Evolutionary conservation across 1,139 yeast genomes (phyloP), one percentile per base, ranked within the genome.

Genomic region (Hansenula lynferdii): DNA sequence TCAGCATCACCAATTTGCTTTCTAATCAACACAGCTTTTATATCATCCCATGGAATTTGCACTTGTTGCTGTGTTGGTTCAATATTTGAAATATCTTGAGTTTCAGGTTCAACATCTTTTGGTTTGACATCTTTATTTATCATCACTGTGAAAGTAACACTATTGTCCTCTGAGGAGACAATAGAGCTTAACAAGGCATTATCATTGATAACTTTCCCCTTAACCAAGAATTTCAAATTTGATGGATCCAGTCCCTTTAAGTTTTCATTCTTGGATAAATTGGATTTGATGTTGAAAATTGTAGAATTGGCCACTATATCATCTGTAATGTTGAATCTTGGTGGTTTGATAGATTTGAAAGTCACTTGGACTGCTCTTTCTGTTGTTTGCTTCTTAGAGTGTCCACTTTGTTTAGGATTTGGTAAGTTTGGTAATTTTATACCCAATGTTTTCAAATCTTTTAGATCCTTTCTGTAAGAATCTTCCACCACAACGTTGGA

Each of bases 121-220:
- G 25, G 25, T 8, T 23, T 7, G 25, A 23, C n/a, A 5, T 49
- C 49, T 31, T 58, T 58, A 11, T 58, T 54, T n/a, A 65, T 49
- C 60, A 67, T 56, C 3, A 65, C 70, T 21, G 58, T 65, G 19
- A 66, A 42, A 6, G 57, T 45, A 7, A 61, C 46, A 17, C 39
- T 43, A 6, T 40, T 41, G 1, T 38, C 39, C 9, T 36, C 41
- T 7, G n/a, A 29, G 6, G 28, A 1, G 4, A 22, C 23, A 5
- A 54, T 17, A 14, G 45, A 45, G 14, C 37, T 42, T 21, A 67
- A 37, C 19, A 58, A 36, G 2, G 56, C 45, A 10, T 59, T 53
- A 49, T 73, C 77, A 35, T 67, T 68, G n/a, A 71, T 51, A 2
- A 72, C 75, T 50, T 72, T 72, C 8, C 77, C 72, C 50, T 71